Conservation (phyloP, 345 rosid species). For the Salix exigua region DNA sequence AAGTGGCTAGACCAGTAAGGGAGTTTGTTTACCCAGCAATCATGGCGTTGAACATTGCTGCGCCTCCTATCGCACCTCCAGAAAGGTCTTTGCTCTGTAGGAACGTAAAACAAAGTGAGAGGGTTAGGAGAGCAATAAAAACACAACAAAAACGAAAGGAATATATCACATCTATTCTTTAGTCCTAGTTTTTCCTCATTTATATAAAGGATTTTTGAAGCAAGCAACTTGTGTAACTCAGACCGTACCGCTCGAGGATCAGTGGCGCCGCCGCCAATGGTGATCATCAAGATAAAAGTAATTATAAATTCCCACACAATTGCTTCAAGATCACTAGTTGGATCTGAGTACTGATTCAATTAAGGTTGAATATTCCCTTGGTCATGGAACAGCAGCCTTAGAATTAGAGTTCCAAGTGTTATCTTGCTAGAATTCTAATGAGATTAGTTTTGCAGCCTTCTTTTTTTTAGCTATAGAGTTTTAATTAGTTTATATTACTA, state of each 20-base stretch:
- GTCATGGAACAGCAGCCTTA: constrained; percentile 28
- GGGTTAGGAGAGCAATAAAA: not conserved
- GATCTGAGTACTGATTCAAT: constrained; percentile 30
- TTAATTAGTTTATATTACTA: too few species aligned
- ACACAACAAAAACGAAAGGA: too few species aligned
- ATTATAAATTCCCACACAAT: constrained; percentile 45
- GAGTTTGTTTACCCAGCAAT: constrained; percentile 39
- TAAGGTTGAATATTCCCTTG: constrained; percentile 17
- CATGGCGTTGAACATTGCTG: constrained; percentile 32
- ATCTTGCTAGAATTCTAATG: too few species aligned
- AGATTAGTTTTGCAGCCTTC: too few species aligned
- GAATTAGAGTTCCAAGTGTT: constrained; percentile 40
- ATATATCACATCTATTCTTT: too few species aligned
- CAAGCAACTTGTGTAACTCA: not conserved
- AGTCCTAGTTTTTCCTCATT: too few species aligned
- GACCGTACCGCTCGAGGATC: constrained; percentile 44
- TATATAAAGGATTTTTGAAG: too few species aligned
- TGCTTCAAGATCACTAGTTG: constrained; percentile 48
- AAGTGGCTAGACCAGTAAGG: not conserved
- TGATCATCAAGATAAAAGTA: constrained; percentile 40
- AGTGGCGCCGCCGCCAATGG: constrained; percentile 36
- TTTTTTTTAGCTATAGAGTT: too few species aligned
- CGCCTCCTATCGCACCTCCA: constrained; percentile 40
- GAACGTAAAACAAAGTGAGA: not conserved
- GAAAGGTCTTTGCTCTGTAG: constrained; percentile 32